phyloP scores from a whole-genome alignment of 805 yeast genomes.

The Nakazawaea anatomiae region DNA sequence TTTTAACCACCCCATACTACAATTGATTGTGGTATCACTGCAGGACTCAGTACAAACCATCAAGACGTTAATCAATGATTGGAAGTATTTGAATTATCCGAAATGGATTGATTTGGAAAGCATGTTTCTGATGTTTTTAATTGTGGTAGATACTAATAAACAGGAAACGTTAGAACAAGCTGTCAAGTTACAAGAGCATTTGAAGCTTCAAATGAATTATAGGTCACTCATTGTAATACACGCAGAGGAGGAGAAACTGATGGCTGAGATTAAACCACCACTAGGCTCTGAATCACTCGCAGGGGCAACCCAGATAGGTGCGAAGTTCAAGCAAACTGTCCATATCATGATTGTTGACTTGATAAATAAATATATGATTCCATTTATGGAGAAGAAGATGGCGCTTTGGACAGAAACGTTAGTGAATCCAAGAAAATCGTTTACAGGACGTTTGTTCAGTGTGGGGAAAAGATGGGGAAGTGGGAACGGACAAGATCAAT shows the following conservation, averaged over 20 bases:
- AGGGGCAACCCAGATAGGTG: constrained; percentile 12
- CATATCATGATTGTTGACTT: constrained; percentile 38
- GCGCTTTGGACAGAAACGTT: constrained; percentile 80
- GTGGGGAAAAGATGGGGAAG: constrained; percentile 55
- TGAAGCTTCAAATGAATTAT: constrained; percentile 18
- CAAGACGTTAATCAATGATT: constrained; percentile 48
- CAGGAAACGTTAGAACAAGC: constrained; percentile 37
- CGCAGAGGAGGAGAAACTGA: not conserved
- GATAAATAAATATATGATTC: constrained; percentile 48
- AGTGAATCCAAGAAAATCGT: constrained; percentile 68
- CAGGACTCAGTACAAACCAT: constrained; percentile 50
- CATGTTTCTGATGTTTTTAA: constrained; percentile 45
- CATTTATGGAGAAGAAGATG: constrained; percentile 83
- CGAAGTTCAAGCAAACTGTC: constrained; percentile 21
- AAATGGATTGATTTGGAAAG: constrained; percentile 64
- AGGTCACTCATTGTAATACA: constrained; percentile 17
- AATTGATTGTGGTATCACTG: constrained; percentile 60
- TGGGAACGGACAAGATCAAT: constrained; percentile 10
- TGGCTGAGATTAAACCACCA: constrained; percentile 3
- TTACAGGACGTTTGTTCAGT: constrained; percentile 66
- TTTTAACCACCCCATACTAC: constrained; percentile 79
- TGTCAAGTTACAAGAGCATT: constrained; percentile 23
- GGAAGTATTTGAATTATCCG: constrained; percentile 44
- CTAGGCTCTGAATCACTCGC: constrained; percentile 16
- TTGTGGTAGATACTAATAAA: constrained; percentile 41